Base-by-base conservation (phyloP, 2,329 filamentous ascomycete genomes). In the Epichloe baconii region DNA sequence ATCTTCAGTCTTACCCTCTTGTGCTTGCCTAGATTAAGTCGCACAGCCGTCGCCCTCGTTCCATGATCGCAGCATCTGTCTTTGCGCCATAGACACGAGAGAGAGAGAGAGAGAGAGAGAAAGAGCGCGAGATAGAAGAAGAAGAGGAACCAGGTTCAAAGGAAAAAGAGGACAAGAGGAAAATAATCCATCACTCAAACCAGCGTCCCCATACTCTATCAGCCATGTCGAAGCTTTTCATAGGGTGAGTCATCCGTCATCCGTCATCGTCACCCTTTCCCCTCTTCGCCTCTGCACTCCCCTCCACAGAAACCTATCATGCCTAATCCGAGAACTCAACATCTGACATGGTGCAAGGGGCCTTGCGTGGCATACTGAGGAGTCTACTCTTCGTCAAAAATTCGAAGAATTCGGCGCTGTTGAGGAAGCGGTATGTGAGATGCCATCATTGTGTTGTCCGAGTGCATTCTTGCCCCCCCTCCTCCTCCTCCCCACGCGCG, bases 311-410 rank as follows among this genome's bases (percentile, higher is more conserved):
- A 21, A 5, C 47, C 23, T 26, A 26, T 54, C 40, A 31, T 34
- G 31, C 31, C 40, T 26, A 17, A 43, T 42, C 31, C 49, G 35
- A 38, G 26, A 34, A 42, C 35, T 52, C 21, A 37, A 44, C 37
- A 51, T 51, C 63, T 66, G 46, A 53, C 48, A 44, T 42, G 46
- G 44, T 23, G 45, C 48, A 51, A 95, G 91, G 66, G 93, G 93
- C 78, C 88, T 98, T 61, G 88, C 93, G 64, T 98, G 93, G 93
- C 90, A 96, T 75, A 98, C 93, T 57, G 89, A 94, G 70, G 91
- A 97, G 71, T 72, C 73, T 44, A 89, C 87, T 59, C 76, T 98
- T 58, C 85, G 87, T 64, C 75, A 85, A 66, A 95, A 95, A 71
- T 98, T 98, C 68, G 85, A 91, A 68, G 85, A 93, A 69, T 96